Percentiles rank a stretch among this genome's conserved stretches.
Conservation (phyloP, 1,284 basidiomycete genomes). For the Mycena sp. region DNA sequence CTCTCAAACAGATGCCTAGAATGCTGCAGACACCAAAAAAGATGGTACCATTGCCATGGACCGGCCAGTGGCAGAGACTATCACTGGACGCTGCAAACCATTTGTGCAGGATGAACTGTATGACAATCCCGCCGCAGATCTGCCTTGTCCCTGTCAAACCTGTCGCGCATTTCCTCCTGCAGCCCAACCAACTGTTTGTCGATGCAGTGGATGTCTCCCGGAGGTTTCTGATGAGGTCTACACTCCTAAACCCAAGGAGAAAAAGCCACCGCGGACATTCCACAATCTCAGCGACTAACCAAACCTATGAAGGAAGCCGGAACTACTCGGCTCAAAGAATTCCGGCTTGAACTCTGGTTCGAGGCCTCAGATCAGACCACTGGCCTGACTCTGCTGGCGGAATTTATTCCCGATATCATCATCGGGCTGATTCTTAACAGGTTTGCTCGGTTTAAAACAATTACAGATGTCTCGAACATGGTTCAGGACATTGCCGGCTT, state of each 20-base stretch:
- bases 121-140: constrained; percentile 30
- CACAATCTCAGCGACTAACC: not conserved
- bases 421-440: not conserved
- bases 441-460: not conserved
- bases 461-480: not conserved
- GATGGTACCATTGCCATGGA: constrained; percentile 22
- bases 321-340: not conserved
- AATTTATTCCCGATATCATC: constrained; percentile 4
- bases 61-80: constrained; percentile 30
- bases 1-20: not conserved
- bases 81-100: constrained; percentile 32
- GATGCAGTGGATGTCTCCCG: not conserved
- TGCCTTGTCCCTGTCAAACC: constrained; percentile 27
- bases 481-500: not conserved
- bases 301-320: not conserved
- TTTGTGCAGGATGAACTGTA: constrained; percentile 25
- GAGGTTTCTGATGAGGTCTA: not conserved
- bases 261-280: not conserved
- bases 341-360: not conserved
- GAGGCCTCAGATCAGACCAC: not conserved
- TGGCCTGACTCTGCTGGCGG: not conserved
- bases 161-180: constrained; percentile 17
- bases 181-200: not conserved
- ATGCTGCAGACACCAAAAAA: constrained; percentile 6
- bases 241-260: not conserved